phyloP scores from a whole-genome alignment of 441 rosid genomes.

The Pelargonium fulgidum region DNA sequence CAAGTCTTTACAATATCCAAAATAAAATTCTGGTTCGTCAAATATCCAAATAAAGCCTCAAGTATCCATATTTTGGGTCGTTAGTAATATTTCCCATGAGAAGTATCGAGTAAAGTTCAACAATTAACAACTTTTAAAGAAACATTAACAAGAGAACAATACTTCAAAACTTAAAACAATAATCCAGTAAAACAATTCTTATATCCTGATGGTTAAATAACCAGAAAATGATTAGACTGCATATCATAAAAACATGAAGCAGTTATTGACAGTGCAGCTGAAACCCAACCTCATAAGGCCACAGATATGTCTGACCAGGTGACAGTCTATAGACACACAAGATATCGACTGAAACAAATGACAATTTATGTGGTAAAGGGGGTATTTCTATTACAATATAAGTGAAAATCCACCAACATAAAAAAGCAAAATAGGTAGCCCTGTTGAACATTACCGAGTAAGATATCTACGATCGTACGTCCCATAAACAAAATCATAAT shows the following conservation, averaged over 20 bases:
- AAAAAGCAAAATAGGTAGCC: neutral
- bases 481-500: slow-evolving; percentile 82
- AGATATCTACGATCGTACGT: slow-evolving; percentile 78
- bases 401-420: neutral
- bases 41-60: neutral
- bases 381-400: neutral
- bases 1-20: neutral
- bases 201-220: neutral
- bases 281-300: slow-evolving; percentile 3
- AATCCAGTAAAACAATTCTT: neutral
- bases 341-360: slow-evolving; percentile 5
- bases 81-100: slow-evolving; percentile 8
- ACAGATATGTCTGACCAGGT: neutral
- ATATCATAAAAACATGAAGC: slow-evolving; percentile 3
- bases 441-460: slow-evolving; percentile 46
- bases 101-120: neutral
- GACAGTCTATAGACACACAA: slow-evolving; percentile 1
- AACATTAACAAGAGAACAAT: neutral
- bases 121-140: neutral
- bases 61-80: slow-evolving; percentile 1
- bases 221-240: neutral
- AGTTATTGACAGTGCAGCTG: neutral
- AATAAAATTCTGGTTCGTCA: neutral
- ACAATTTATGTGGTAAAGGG: slow-evolving; percentile 1
- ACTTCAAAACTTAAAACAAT: neutral